Conservation (phyloP, 805 yeast species). For the Ogataea paraovalis region DNA sequence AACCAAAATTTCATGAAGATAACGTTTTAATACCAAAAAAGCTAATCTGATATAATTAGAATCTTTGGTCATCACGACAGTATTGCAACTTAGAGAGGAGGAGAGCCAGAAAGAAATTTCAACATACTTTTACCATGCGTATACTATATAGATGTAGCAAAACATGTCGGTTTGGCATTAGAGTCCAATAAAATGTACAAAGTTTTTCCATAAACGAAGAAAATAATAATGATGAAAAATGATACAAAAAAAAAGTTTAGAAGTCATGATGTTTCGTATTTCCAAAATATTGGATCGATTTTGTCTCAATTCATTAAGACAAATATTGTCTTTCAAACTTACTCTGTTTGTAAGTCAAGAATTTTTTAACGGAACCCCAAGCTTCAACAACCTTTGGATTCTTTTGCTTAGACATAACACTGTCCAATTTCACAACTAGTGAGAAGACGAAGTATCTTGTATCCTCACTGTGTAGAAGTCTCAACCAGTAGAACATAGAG, state of each 20-base stretch:
- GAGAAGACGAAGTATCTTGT: slow-evolving; percentile 42
- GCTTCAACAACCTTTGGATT: slow-evolving; percentile 40
- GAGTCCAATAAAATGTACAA: no score
- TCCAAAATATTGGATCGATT: no score
- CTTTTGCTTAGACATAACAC: slow-evolving; percentile 37
- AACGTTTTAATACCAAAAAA: slow-evolving; percentile 59
- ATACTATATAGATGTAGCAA: no score
- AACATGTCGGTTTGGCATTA: no score
- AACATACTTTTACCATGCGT: no score
- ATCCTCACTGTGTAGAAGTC: slow-evolving; percentile 53
- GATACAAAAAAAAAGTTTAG: no score
- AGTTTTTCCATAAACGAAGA: no score
- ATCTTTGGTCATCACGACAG: not conserved
- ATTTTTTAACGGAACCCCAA: slow-evolving; percentile 39
- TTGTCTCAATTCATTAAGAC: not conserved
- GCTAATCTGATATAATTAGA: slow-evolving; percentile 39
- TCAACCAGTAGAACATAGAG: slow-evolving; percentile 62
- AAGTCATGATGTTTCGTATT: no score
- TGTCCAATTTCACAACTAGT: slow-evolving; percentile 41
- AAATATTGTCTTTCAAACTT: slow-evolving; percentile 27
- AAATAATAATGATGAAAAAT: no score
- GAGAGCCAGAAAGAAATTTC: no score
- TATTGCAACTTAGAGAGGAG: no score
- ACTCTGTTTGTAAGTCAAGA: slow-evolving; percentile 38
- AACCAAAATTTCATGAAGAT: slow-evolving; percentile 69